Base-by-base conservation (phyloP, 2,329 filamentous ascomycete species). In the Aspergillus costaricaensis region DNA sequence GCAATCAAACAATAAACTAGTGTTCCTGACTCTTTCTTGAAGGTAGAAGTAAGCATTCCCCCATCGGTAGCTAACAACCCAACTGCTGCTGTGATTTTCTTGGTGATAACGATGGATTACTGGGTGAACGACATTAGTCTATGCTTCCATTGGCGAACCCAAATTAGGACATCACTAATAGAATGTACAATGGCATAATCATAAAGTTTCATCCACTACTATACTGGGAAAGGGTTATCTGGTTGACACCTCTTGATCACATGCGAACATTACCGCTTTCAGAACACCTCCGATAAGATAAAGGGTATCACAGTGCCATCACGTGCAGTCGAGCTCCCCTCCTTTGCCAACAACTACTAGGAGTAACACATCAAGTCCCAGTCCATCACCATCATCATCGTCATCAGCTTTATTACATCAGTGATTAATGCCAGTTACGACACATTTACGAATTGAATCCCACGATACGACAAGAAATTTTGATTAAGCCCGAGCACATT, bases 281-380 rank as follows among this genome's bases (percentile, higher is more conserved):
- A 27, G 44, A 21, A 19, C 17, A 17, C 17, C n/a, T n/a, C 25
- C 23, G 62, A 64, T 57, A 63, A 56, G 59, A 61, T 61, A 57
- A 50, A 62, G 19, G 5, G 12, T 30, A 62, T 65, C 62, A 59
- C 59, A 55, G 17, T 61, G 63, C 43, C 19, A 58, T 65, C 64
- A 65, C 64, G 64, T 65, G 64, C 41, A 56, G 64, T 59, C 57
- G 8, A 55, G 41, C 58, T 62, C 54, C 57, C 51, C 55, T 53
- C 59, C 55, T 48, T 50, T 48, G 41, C 15, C 9, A 30, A 44
- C 38, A 41, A 43, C 32, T 50, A 41, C 19, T 41, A 3, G 25
- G 2, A 27, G 25, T 27, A 51, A 57, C 32, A 49, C 27, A n/a
- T 19, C 36, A 44, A 32, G 19, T 15, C 19, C 5, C n/a, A 17